A percentile compares a stretch with the other conserved stretches of the same genome.
phyloP scores from a whole-genome alignment of 768 basidiomycete genomes.

The Lentinula sp. region DNA sequence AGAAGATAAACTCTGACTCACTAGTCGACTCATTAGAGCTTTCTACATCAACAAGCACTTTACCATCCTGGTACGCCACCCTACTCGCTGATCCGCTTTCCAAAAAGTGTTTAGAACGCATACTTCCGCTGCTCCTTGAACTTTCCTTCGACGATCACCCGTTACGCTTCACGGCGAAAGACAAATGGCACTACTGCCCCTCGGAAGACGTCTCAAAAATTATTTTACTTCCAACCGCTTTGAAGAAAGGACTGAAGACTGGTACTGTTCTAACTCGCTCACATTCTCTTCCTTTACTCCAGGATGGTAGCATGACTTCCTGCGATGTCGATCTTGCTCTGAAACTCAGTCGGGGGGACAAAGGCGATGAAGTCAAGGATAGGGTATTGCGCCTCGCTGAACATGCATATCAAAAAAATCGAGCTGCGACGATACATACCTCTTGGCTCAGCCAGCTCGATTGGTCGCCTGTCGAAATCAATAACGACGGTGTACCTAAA shows the following conservation, averaged over 20 bases:
- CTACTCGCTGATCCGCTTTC: slow-evolving; percentile 38
- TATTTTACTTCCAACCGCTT: slow-evolving; percentile 35
- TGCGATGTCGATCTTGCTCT: slow-evolving; percentile 37
- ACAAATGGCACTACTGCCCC: slow-evolving; percentile 64
- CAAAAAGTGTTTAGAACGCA: slow-evolving; percentile 36
- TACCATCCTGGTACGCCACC: slow-evolving; percentile 55
- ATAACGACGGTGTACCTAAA: slow-evolving; percentile 12
- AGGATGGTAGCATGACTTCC: slow-evolving; percentile 34
- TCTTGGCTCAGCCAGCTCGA: slow-evolving; percentile 64
- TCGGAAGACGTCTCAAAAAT: slow-evolving; percentile 22
- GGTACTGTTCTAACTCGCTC: slow-evolving; percentile 37
- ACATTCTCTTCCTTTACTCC: slow-evolving; percentile 41
- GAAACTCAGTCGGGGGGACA: slow-evolving; percentile 39
- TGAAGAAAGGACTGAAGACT: slow-evolving; percentile 31
- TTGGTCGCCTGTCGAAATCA: slow-evolving; percentile 40
- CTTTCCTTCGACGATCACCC: slow-evolving; percentile 58
- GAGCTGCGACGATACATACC: slow-evolving; percentile 26
- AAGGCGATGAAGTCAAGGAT: slow-evolving; percentile 23
- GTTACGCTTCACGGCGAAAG: slow-evolving; percentile 42
- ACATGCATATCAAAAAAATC: slow-evolving; percentile 18
- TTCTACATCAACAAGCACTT: slow-evolving; percentile 2
- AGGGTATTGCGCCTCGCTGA: slow-evolving; percentile 37
- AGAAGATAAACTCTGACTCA: neutral
- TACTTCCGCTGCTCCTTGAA: slow-evolving; percentile 64
- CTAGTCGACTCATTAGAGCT: neutral